Evolutionary conservation across 2,329 filamentous ascomycete species (phyloP), one percentile per base, ranked within the genome.

Genomic region (Sporothrix brasiliensis): DNA sequence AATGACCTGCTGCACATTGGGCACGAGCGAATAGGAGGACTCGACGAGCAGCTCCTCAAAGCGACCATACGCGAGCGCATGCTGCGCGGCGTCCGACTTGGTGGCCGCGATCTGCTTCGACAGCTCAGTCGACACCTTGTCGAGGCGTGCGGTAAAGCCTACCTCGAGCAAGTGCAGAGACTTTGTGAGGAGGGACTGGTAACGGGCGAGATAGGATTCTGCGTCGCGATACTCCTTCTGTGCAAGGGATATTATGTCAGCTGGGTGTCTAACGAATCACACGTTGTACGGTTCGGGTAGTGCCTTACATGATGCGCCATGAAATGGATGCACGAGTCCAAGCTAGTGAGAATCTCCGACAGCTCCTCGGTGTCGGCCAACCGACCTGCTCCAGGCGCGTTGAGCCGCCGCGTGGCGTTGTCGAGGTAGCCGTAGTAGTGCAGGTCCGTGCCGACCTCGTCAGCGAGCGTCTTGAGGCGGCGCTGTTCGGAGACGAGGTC

Each of bases 371-470:
- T 90, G 60, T 94, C 91, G 19, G 97, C 94, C 69, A 97, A 85
- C 70, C 91, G 93, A 65, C 92, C 90, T 24, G 94, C 94, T 0
- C 94, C 93, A 0, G 95, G 94, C 0, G 94, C 94, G 82, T 98
- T 98, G 71, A 99, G 87, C 16, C 93, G 88, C 69, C 94, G 87
- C 0, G 93, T 97, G 72, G 94, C 93, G 61, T 91, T 93, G 74
- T 99, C 95, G 6, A 99, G 86, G 77, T 97, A 97, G 24, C 91
- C 88, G 79, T 99, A 99, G 80, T 97, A 97, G 77, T 94, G 90
- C n/a, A 97, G 83, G 75, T 97, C 96, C 30, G 92, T 91, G 34
- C 92, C 91, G 70, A 99, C 91, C 71, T 93, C 90, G 74, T 96
- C 88, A 2, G 93, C 93, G 54, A 99, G 85, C 74, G 86, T 87